These are phyloP conservation scores for Ilex paraguariensis DNA, from an alignment of 305 asterid genomes.

Conservation along the genomic window DNA sequence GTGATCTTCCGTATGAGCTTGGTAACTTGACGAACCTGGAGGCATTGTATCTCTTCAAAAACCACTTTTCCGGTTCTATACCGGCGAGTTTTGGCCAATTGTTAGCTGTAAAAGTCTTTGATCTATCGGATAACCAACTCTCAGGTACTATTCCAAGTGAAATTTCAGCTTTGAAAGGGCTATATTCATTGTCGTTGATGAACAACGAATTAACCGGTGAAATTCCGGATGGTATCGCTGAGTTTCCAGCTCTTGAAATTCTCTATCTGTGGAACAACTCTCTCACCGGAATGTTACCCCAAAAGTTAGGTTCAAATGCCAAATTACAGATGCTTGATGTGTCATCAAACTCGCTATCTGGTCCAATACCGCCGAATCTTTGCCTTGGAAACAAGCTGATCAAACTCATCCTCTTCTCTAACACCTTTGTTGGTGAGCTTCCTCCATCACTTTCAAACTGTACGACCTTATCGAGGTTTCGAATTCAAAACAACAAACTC, in stretches of 20 bases:
- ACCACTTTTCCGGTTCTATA: slow-evolving; percentile 50
- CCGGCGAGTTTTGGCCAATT: slow-evolving; percentile 45
- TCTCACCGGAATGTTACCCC: slow-evolving; percentile 67
- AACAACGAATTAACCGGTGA: slow-evolving; percentile 59
- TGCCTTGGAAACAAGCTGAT: slow-evolving; percentile 47
- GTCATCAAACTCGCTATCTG: slow-evolving; percentile 63
- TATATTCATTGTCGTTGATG: slow-evolving; percentile 45
- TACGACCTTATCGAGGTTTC: slow-evolving; percentile 43
- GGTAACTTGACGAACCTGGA: slow-evolving; percentile 45
- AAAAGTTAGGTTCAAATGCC: slow-evolving; percentile 61
- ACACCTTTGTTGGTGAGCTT: slow-evolving; percentile 49
- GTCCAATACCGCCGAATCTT: slow-evolving; percentile 70
- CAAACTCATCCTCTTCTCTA: slow-evolving; percentile 67
- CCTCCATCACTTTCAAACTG: slow-evolving; percentile 73
- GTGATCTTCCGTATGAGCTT: slow-evolving; percentile 48
- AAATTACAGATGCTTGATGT: slow-evolving; percentile 61
- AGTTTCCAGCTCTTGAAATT: slow-evolving; percentile 57
- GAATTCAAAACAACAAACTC: slow-evolving; percentile 63
- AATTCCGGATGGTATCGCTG: slow-evolving; percentile 65
- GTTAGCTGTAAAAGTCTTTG: slow-evolving; percentile 42
- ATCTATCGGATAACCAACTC: slow-evolving; percentile 61
- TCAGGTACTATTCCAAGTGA: slow-evolving; percentile 58
- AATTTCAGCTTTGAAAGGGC: slow-evolving; percentile 38
- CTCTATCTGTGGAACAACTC: slow-evolving; percentile 80
- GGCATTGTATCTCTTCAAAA: slow-evolving; percentile 46